phyloP scores from a whole-genome alignment of 2,329 filamentous ascomycete species.

The Aureobasidium sp. region DNA sequence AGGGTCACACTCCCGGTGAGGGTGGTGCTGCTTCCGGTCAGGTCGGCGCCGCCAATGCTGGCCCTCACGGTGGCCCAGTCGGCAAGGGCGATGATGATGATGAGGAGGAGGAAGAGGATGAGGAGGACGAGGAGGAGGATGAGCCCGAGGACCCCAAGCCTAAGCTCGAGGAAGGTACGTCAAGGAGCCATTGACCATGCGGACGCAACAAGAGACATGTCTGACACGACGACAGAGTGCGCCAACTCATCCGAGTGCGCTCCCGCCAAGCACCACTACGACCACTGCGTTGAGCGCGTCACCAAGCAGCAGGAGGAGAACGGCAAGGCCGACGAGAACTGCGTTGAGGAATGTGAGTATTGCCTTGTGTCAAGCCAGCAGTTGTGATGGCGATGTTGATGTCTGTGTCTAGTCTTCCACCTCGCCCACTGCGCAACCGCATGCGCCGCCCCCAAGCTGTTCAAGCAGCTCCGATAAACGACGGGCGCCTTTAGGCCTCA shows the following conservation, averaged over 20 bases:
- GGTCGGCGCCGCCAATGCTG: constrained; percentile 17
- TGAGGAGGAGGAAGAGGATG: constrained; percentile 51
- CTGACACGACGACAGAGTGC: constrained; percentile 58
- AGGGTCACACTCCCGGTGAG: constrained; percentile 21
- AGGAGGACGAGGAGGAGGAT: constrained; percentile 77
- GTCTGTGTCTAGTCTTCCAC: constrained; percentile 71
- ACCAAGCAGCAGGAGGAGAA: constrained; percentile 61
- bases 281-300: constrained; percentile 95
- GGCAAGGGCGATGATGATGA: constrained; percentile 32
- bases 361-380: background rate
- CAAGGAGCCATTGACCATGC: background rate
- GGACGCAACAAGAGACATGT: background rate
- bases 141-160: constrained; percentile 85
- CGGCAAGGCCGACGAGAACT: constrained; percentile 80
- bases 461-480: constrained; percentile 75
- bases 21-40: constrained; percentile 22
- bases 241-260: constrained; percentile 76
- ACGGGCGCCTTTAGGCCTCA: background rate
- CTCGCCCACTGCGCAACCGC: constrained; percentile 88
- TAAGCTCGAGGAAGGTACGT: constrained; percentile 81
- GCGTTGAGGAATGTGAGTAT: constrained; percentile 94
- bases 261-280: constrained; percentile 92
- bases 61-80: constrained; percentile 20
- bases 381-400: background rate
- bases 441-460: constrained; percentile 95